Evolutionary conservation across 2,329 filamentous ascomycete species (phyloP).

Genomic region (Trichoderma koningii): DNA sequence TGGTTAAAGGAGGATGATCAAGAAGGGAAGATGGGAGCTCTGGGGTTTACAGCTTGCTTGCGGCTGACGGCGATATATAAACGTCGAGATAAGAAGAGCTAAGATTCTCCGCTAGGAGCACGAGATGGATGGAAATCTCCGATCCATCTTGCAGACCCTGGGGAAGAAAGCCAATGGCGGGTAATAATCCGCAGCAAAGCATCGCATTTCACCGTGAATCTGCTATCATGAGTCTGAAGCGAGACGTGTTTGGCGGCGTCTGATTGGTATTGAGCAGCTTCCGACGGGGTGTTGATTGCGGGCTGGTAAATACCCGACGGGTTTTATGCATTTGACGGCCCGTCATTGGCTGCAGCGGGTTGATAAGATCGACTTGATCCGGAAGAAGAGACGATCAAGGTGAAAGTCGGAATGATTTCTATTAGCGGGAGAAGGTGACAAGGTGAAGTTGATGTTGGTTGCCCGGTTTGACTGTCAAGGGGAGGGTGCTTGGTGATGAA

Average conservation of each 20-base stretch:
- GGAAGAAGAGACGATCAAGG: not conserved
- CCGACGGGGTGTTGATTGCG: constrained; percentile 3
- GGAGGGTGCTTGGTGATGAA: not conserved
- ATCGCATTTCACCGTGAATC: not conserved
- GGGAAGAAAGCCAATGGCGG: not conserved
- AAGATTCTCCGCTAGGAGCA: constrained; percentile 16
- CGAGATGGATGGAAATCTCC: constrained; percentile 8
- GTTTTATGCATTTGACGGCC: not conserved
- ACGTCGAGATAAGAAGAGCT: constrained; percentile 14
- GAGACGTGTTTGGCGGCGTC: not conserved
- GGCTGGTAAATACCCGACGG: constrained; percentile 18
- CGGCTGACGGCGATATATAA: constrained; percentile 21
- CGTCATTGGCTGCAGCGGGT: not conserved
- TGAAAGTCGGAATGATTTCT: not conserved
- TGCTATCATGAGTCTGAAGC: constrained; percentile 3
- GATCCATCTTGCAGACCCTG: constrained; percentile 5
- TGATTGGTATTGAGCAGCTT: constrained; percentile 15
- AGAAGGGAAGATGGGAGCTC: not conserved
- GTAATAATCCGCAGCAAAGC: constrained; percentile 3
- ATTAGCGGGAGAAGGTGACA: not conserved
- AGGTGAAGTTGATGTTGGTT: not conserved
- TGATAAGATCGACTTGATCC: not conserved
- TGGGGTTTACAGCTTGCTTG: not conserved
- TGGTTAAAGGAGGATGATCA: not conserved
- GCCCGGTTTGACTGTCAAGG: not conserved